phyloP scores from a whole-genome alignment of 2,329 filamentous ascomycete species.

The Aspergillus pseudoviridinutans region DNA sequence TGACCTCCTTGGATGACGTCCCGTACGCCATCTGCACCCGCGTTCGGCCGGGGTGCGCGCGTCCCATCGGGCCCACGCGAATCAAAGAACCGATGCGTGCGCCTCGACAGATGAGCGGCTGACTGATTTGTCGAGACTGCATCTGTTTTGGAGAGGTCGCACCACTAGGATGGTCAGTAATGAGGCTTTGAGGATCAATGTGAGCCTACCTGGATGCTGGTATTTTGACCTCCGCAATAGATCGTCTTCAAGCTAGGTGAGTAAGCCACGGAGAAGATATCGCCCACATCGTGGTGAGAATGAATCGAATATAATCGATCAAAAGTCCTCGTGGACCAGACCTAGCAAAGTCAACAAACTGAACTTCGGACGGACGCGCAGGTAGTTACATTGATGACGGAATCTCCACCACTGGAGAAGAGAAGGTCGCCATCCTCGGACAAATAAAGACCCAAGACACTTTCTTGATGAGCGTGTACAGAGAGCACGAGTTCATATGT shows the following conservation, averaged over 20 bases:
- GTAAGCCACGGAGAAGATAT: constrained; percentile 93
- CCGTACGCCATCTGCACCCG: constrained; percentile 49
- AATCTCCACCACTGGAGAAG: constrained; percentile 90
- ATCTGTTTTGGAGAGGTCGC: constrained; percentile 63
- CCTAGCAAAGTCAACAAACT: constrained; percentile 33
- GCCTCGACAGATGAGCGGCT: constrained; percentile 67
- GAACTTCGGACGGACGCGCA: not conserved
- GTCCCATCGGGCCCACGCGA: constrained; percentile 80
- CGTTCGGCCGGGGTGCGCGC: constrained; percentile 68
- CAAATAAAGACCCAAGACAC: constrained; percentile 79
- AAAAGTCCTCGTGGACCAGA: constrained; percentile 79
- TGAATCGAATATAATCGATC: constrained; percentile 82
- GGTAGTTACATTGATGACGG: constrained; percentile 70
- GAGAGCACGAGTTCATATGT: constrained; percentile 77
- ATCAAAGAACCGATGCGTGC: constrained; percentile 89
- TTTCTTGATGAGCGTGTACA: constrained; percentile 86
- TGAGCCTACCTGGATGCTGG: constrained; percentile 68
- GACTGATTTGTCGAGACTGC: constrained; percentile 60
- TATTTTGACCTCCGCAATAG: constrained; percentile 91
- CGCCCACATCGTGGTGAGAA: constrained; percentile 88
- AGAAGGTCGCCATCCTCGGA: constrained; percentile 71
- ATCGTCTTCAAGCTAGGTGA: constrained; percentile 74
- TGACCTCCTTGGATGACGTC: constrained; percentile 55
- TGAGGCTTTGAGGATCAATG: not conserved
- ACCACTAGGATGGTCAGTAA: constrained; percentile 56